Evolutionary conservation across 441 rosid species (phyloP), one percentile per base, ranked within the genome.

Genomic region (Adansonia madagascariensis): DNA sequence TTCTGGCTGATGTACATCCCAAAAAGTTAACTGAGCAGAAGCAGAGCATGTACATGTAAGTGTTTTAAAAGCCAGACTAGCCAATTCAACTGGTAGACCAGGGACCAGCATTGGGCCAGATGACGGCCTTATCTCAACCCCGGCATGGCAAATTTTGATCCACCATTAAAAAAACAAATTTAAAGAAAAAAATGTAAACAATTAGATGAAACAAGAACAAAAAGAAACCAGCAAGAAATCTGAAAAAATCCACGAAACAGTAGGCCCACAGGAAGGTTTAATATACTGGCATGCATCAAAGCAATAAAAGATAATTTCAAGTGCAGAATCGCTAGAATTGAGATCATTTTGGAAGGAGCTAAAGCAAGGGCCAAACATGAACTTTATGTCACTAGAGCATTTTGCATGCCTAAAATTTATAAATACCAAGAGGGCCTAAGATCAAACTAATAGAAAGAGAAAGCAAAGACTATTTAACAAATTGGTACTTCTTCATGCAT

Each of bases 1-100:
- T 12, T 27, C 65, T 63, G 14, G 68, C 68, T 63, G 20, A 44
- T 44, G n/a, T 35, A 20, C 71, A 43, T 66, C 52, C 47, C 31
- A 8, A 44, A 0, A 43, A 20, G 71, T 31, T 53, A 66, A 66
- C 53, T 66, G 52, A 67, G 35, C 35, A 43, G 39, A 67, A 46
- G 7, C 72, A 66, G 24, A 20, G 8, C 55, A 46, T 31, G 68
- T 9, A 35, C 5, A 35, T 18, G 12, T 11, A 66, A 44, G 31
- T 44, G 71, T 44, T 47, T 46, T 18, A 18, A 44, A 46, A 20
- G 55, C 35, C 55, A 67, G 55, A 46, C 18, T 15, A 7, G 20
- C 35, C 35, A 47, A 6, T 35, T 31, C 67, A 57, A 31, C 6
- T 7, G 47, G 68, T 31, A 35, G 41, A 27, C 67, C 67, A 52